Evolutionary conservation across 2,329 filamentous ascomycete genomes (phyloP).

Genomic region (Conoideocrella luteorostrata): DNA sequence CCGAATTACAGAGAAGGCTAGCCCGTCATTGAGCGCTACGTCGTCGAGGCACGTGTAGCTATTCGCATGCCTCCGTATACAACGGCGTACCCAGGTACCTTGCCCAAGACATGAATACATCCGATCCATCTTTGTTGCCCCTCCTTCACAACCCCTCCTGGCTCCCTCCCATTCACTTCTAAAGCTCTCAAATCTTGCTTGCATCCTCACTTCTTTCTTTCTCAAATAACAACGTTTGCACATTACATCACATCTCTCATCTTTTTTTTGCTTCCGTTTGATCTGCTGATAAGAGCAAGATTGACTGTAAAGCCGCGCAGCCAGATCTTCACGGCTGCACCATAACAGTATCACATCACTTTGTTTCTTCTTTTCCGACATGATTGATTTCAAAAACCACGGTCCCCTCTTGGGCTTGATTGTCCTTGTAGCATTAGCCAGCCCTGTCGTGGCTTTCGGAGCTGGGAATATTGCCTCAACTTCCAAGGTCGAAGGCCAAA

Average conservation of each 20-base stretch:
- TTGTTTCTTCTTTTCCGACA: too few species aligned
- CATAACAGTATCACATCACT: too few species aligned
- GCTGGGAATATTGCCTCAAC: slow-evolving; percentile 83
- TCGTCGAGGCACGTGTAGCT: too few species aligned
- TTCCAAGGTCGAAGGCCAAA: slow-evolving; percentile 75
- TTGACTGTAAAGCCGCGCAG: too few species aligned
- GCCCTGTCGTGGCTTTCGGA: slow-evolving; percentile 70
- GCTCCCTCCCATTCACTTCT: slow-evolving; percentile 1
- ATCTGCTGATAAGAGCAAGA: not conserved
- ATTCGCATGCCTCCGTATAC: too few species aligned
- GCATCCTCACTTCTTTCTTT: not conserved
- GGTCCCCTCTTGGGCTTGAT: slow-evolving; percentile 49
- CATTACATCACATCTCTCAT: not conserved
- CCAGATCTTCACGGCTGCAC: too few species aligned
- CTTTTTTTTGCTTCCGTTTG: not conserved
- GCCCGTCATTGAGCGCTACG: too few species aligned
- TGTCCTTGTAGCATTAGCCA: slow-evolving; percentile 60
- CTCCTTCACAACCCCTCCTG: slow-evolving; percentile 7
- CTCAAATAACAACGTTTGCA: too few species aligned
- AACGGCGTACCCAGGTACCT: too few species aligned
- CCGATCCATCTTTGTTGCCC: not conserved
- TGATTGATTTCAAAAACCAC: slow-evolving; percentile 43
- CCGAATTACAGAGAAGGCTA: too few species aligned
- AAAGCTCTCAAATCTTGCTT: not conserved
- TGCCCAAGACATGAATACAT: too few species aligned